phyloP scores from a whole-genome alignment of 352 stramenopile species.

The Peronospora belbahrii region DNA sequence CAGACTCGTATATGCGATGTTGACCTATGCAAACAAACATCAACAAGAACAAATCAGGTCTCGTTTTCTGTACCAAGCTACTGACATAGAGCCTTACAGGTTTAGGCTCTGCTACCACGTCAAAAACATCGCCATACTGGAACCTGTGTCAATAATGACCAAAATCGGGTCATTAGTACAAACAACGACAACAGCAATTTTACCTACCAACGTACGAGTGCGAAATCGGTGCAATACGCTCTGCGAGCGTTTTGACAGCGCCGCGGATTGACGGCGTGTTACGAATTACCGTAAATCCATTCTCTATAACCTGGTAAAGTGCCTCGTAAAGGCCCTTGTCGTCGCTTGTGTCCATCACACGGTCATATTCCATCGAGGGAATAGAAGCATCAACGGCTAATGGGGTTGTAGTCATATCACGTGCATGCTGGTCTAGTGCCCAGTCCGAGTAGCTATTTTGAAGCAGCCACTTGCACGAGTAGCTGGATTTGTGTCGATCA shows the following conservation, averaged over 20 bases:
- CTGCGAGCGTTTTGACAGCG: slow-evolving; percentile 64
- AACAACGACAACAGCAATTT: neutral
- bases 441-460: slow-evolving; percentile 72
- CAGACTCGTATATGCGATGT: slow-evolving; percentile 92
- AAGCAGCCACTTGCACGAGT: slow-evolving; percentile 58
- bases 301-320: slow-evolving; percentile 58
- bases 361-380: slow-evolving; percentile 45
- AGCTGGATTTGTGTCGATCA: slow-evolving; percentile 60
- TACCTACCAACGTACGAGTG: slow-evolving; percentile 46
- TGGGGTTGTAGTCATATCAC: slow-evolving; percentile 38
- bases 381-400: slow-evolving; percentile 44
- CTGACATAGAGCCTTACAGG: slow-evolving; percentile 33
- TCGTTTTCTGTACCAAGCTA: neutral
- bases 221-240: slow-evolving; percentile 73
- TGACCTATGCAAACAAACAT: slow-evolving; percentile 52
- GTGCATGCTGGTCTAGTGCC: slow-evolving; percentile 38
- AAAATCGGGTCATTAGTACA: neutral
- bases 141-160: slow-evolving; percentile 29
- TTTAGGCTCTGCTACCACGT: slow-evolving; percentile 74
- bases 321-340: slow-evolving; percentile 62
- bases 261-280: slow-evolving; percentile 52
- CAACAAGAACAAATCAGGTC: neutral
- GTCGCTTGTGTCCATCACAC: slow-evolving; percentile 55
- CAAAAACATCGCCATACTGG: slow-evolving; percentile 81
- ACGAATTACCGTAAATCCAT: slow-evolving; percentile 64